These are phyloP conservation scores for Salvia splendens DNA, from an alignment of 257 asterid species.

Conservation along the genomic window DNA sequence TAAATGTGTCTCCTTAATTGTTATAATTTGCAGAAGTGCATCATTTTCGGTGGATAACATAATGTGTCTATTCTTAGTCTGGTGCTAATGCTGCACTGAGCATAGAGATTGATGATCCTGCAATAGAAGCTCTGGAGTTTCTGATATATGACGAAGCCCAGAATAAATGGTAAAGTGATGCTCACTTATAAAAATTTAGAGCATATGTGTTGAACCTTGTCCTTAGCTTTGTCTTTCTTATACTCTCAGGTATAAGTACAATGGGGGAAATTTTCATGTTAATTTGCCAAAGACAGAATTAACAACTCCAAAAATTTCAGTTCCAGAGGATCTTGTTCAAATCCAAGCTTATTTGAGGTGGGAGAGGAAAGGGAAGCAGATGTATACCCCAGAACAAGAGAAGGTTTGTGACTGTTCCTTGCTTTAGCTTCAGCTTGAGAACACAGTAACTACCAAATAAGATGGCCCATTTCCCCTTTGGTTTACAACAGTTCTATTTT, in stretches of 20 bases:
- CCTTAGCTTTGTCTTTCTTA: constrained; percentile 26
- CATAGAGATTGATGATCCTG: constrained; percentile 84
- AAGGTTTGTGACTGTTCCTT: constrained; percentile 52
- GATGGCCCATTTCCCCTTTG: constrained; percentile 18
- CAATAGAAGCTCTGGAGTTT: constrained; percentile 86
- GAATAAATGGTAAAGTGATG: constrained; percentile 69
- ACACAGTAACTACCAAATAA: not conserved
- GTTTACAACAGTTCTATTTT: constrained; percentile 16
- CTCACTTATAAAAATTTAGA: constrained; percentile 7
- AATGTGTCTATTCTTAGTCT: constrained; percentile 50
- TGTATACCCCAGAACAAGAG: constrained; percentile 76
- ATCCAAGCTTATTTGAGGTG: constrained; percentile 92
- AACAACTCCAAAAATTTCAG: constrained; percentile 49
- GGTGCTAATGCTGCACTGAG: constrained; percentile 67
- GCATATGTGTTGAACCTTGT: constrained; percentile 25
- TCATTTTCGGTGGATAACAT: constrained; percentile 31
- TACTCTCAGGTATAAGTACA: constrained; percentile 75
- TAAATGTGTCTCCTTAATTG: constrained; percentile 13
- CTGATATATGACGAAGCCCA: constrained; percentile 79
- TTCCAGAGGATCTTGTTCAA: constrained; percentile 98
- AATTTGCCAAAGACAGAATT: constrained; percentile 51
- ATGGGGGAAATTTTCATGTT: constrained; percentile 74
- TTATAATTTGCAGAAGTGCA: constrained; percentile 17
- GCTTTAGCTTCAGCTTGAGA: constrained; percentile 23
- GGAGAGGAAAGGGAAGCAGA: constrained; percentile 94